phyloP scores from a whole-genome alignment of 441 rosid genomes.

The Eruca vesicaria region DNA sequence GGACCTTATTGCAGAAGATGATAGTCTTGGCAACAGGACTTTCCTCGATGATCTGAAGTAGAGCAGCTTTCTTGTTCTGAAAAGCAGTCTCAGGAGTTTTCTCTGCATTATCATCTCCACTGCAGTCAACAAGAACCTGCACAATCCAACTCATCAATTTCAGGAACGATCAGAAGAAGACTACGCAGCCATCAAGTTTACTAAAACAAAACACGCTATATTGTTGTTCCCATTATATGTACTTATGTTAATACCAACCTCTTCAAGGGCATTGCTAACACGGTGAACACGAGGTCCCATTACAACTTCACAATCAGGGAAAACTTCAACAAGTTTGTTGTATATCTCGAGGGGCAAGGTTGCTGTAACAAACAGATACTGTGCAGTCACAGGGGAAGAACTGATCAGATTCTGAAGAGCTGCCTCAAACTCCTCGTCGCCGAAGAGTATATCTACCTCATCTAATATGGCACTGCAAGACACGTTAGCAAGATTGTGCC shows the following conservation, averaged over 20 bases:
- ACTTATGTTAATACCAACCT: slow-evolving; percentile 49
- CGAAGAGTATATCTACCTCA: slow-evolving; percentile 86
- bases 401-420: slow-evolving; percentile 68
- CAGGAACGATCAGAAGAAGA: neutral
- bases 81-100: slow-evolving; percentile 76
- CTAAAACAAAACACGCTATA: neutral
- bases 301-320: slow-evolving; percentile 81
- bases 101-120: slow-evolving; percentile 67
- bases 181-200: slow-evolving; percentile 6
- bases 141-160: slow-evolving; percentile 1
- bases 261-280: slow-evolving; percentile 76
- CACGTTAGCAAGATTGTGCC: slow-evolving; percentile 16
- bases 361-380: slow-evolving; percentile 88
- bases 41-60: slow-evolving; percentile 64
- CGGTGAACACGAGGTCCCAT: slow-evolving; percentile 96
- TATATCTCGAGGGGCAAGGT: slow-evolving; percentile 81
- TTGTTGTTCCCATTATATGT: neutral
- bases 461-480: slow-evolving; percentile 77
- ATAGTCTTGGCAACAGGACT: slow-evolving; percentile 71
- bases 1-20: slow-evolving; percentile 85
- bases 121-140: slow-evolving; percentile 91
- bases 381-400: slow-evolving; percentile 68
- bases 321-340: slow-evolving; percentile 73
- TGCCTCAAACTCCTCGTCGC: slow-evolving; percentile 76
- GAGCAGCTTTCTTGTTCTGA: slow-evolving; percentile 77